Conservation (phyloP, 1,139 yeast species). For the Suhomyces atakaporum region DNA sequence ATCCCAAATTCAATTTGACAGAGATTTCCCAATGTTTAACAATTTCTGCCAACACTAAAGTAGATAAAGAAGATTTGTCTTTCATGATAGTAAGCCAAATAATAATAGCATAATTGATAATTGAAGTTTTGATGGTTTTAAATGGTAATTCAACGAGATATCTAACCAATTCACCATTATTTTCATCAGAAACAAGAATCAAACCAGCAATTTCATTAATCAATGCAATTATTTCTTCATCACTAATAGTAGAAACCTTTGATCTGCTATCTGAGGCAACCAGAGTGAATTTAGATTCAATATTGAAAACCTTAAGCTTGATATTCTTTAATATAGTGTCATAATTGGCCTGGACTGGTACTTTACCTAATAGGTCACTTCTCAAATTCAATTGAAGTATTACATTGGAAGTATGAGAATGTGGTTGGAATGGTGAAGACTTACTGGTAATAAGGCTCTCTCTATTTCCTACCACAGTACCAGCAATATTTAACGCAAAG, state of each 20-base stretch:
- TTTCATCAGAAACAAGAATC: constrained; percentile 45
- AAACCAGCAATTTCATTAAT: constrained; percentile 54
- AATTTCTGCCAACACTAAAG: constrained; percentile 69
- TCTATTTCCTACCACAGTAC: constrained; percentile 47
- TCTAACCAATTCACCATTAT: constrained; percentile 54
- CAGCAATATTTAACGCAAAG: constrained; percentile 89
- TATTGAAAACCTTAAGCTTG: constrained; percentile 18
- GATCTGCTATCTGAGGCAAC: not conserved
- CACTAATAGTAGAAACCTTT: not conserved
- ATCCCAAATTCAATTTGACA: constrained; percentile 59
- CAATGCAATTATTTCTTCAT: constrained; percentile 41
- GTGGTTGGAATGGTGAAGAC: constrained; percentile 6
- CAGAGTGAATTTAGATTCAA: constrained; percentile 9
- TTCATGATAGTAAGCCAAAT: constrained; percentile 83
- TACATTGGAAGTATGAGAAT: constrained; percentile 9
- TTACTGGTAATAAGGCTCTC: constrained; percentile 1
- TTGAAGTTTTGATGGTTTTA: constrained; percentile 56
- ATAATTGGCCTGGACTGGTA: constrained; percentile 34
- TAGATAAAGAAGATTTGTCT: constrained; percentile 58
- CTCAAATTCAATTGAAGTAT: constrained; percentile 80
- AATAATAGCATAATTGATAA: constrained; percentile 68
- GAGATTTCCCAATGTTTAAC: constrained; percentile 68
- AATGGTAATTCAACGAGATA: constrained; percentile 75
- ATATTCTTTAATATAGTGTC: constrained; percentile 33
- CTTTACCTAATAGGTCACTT: constrained; percentile 43